These are phyloP conservation scores for Dactylellina cionopaga DNA, from an alignment of 2,329 filamentous ascomycete genomes.

Conservation along the genomic window DNA sequence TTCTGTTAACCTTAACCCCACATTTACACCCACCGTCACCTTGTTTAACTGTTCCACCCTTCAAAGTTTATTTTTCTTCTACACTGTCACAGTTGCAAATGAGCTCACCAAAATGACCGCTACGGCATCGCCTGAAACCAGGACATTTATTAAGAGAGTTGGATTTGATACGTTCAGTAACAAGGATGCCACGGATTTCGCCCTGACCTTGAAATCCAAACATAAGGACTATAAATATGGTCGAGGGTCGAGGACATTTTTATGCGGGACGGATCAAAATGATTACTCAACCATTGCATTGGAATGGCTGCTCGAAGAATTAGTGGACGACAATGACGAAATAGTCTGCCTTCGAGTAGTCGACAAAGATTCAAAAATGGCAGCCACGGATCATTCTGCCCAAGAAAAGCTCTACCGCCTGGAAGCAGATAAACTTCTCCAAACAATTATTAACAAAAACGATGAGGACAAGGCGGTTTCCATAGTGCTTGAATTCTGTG, in stretches of 20 bases:
- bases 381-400: constrained; percentile 67
- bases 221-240: constrained; percentile 86
- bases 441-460: constrained; percentile 81
- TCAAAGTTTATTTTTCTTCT: constrained; percentile 2
- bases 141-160: constrained; percentile 73
- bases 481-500: constrained; percentile 83
- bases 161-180: constrained; percentile 79
- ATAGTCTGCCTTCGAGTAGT: constrained; percentile 89
- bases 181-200: constrained; percentile 74
- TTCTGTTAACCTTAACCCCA: constrained; percentile 23
- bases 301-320: constrained; percentile 89
- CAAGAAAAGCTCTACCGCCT: constrained; percentile 77
- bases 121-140: constrained; percentile 57
- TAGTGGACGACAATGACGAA: constrained; percentile 93
- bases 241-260: constrained; percentile 83
- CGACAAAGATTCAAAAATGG: constrained; percentile 80
- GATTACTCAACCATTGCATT: constrained; percentile 91
- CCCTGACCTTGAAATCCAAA: constrained; percentile 83
- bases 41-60: no score
- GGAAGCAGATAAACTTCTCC: constrained; percentile 78
- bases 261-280: constrained; percentile 90
- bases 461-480: constrained; percentile 83
- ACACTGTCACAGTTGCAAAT: constrained; percentile 12
- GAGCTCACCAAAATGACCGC: constrained; percentile 45
- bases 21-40: constrained; percentile 6